Evolutionary conservation across 805 yeast genomes (phyloP).

Genomic region (Kodamaea jinghongensis): DNA sequence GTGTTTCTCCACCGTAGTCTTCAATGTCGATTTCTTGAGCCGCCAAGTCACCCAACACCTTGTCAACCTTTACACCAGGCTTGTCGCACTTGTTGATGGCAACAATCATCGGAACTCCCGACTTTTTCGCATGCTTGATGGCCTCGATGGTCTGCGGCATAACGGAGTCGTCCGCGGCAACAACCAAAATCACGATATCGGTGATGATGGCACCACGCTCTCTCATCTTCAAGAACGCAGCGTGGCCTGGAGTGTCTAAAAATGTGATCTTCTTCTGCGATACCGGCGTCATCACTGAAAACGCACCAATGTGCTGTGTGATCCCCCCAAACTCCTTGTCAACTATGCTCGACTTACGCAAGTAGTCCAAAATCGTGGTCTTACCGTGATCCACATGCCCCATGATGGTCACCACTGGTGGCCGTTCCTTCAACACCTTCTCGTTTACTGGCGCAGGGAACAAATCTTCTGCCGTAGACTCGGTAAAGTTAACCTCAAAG

Average conservation of each 20-base stretch:
- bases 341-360: slow-evolving; percentile 82
- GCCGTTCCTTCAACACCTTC: slow-evolving; percentile 57
- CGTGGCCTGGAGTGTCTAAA: slow-evolving; percentile 97
- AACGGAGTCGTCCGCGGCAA: slow-evolving; percentile 96
- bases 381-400: slow-evolving; percentile 99
- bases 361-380: slow-evolving; percentile 85
- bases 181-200: slow-evolving; percentile 87
- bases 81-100: slow-evolving; percentile 93
- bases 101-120: slow-evolving; percentile 81
- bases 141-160: slow-evolving; percentile 98
- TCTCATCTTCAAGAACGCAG: slow-evolving; percentile 94
- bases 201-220: slow-evolving; percentile 95
- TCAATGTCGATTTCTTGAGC: slow-evolving; percentile 79
- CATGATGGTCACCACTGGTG: slow-evolving; percentile 97
- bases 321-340: slow-evolving; percentile 91
- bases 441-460: slow-evolving; percentile 49
- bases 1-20: slow-evolving; percentile 93
- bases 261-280: slow-evolving; percentile 80
- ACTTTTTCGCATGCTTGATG: slow-evolving; percentile 81
- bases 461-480: slow-evolving; percentile 59
- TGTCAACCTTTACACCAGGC: slow-evolving; percentile 69
- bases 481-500: slow-evolving; percentile 57
- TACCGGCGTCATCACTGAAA: slow-evolving; percentile 75
- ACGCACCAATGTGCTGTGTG: slow-evolving; percentile 97
- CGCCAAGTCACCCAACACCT: slow-evolving; percentile 75